Evolutionary conservation across 371 early-diverging fungal genomes (phyloP).

Genomic region (Gilbertella persicaria): DNA sequence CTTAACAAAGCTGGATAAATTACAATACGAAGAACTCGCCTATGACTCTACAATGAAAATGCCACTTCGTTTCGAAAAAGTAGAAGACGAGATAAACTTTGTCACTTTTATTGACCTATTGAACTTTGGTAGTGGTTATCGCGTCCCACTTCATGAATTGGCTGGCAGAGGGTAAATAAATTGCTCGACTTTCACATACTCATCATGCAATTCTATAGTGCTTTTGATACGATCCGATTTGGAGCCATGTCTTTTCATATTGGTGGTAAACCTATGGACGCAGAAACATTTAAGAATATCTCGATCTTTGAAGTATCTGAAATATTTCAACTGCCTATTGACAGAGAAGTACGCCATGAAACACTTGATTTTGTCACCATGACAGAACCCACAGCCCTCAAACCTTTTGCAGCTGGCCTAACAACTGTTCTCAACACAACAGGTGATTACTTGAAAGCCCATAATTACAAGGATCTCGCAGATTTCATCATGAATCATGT

Average conservation of each 20-base stretch:
- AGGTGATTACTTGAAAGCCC: conserved; percentile 57
- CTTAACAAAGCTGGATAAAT: conserved; percentile 27
- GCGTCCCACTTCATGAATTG: conserved; percentile 63
- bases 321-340: conserved; percentile 65
- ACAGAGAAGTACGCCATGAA: conserved; percentile 57
- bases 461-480: conserved; percentile 65
- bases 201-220: conserved; percentile 25
- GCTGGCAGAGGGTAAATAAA: conserved; percentile 59
- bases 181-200: background rate
- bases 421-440: conserved; percentile 69
- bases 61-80: conserved; percentile 71
- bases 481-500: conserved; percentile 70
- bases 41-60: conserved; percentile 60
- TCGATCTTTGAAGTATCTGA: conserved; percentile 53
- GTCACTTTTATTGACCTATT: conserved; percentile 72
- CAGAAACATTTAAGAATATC: conserved; percentile 45
- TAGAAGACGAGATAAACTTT: conserved; percentile 76
- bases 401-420: conserved; percentile 68
- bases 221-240: conserved; percentile 77
- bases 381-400: conserved; percentile 63
- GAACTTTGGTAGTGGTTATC: conserved; percentile 72
- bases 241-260: conserved; percentile 87
- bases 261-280: conserved; percentile 48
- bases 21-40: conserved; percentile 40
- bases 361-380: conserved; percentile 67